Evolutionary conservation across 805 yeast genomes (phyloP).

Genomic region (Wickerhamiella shivajii): DNA sequence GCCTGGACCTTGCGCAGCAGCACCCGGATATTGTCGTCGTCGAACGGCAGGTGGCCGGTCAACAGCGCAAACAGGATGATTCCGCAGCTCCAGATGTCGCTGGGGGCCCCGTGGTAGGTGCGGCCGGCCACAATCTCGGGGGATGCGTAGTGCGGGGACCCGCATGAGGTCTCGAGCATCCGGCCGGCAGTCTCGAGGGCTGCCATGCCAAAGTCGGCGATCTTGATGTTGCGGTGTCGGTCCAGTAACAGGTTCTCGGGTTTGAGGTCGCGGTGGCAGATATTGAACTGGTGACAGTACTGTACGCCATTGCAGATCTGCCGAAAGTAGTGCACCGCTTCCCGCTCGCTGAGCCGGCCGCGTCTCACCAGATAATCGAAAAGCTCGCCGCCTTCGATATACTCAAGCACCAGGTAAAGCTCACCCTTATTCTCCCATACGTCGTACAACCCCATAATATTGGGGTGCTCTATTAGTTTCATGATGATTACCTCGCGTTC

Average conservation of each 20-base stretch:
- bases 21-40: constrained; percentile 86
- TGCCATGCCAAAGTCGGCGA: constrained; percentile 99
- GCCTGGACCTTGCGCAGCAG: constrained; percentile 79
- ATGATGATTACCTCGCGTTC: constrained; percentile 95
- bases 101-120: constrained; percentile 90
- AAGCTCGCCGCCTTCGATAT: constrained; percentile 94
- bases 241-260: constrained; percentile 73
- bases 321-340: constrained; percentile 79
- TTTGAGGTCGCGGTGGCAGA: constrained; percentile 76
- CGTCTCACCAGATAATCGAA: constrained; percentile 81
- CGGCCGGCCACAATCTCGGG: constrained; percentile 96
- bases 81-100: constrained; percentile 98
- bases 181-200: constrained; percentile 77
- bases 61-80: constrained; percentile 83
- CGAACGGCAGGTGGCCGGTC: constrained; percentile 93
- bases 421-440: constrained; percentile 97
- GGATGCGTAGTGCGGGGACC: constrained; percentile 96
- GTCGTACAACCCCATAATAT: constrained; percentile 84
- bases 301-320: constrained; percentile 74
- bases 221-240: constrained; percentile 74
- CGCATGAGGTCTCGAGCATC: constrained; percentile 86
- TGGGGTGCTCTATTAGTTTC: constrained; percentile 89
- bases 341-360: constrained; percentile 77
- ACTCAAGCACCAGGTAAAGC: constrained; percentile 78
- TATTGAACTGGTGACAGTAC: constrained; percentile 73